phyloP scores from a whole-genome alignment of 2,329 filamentous ascomycete species.

The Periconia macrospinosa region DNA sequence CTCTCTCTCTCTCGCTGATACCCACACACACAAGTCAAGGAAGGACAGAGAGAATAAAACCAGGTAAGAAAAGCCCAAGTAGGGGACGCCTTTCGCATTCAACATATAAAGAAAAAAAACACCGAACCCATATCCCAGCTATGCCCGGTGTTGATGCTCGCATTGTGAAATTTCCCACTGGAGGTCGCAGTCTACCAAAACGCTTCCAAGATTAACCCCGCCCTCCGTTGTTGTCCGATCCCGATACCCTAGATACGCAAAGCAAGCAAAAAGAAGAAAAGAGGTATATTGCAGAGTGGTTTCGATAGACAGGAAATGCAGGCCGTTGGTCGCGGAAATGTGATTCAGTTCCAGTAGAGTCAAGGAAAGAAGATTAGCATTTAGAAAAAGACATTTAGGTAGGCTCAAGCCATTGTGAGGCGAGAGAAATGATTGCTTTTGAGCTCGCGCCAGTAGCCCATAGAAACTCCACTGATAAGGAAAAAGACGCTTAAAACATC shows the following conservation, averaged over 20 bases:
- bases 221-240: constrained; percentile 5
- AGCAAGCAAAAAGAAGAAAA: constrained; percentile 11
- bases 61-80: not conserved
- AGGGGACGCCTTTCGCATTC: not conserved
- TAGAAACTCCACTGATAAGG: not conserved
- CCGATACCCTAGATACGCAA: constrained; percentile 6
- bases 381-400: constrained; percentile 10
- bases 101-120: constrained; percentile 7
- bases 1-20: too few relatives aligned
- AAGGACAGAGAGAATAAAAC: not conserved
- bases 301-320: constrained; percentile 9
- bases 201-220: constrained; percentile 4
- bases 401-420: not conserved
- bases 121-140: constrained; percentile 30
- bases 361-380: constrained; percentile 6
- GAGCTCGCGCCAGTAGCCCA: constrained; percentile 3
- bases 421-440: constrained; percentile 14
- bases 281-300: constrained; percentile 38
- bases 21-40: too few relatives aligned
- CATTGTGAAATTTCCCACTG: constrained; percentile 8
- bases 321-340: constrained; percentile 18
- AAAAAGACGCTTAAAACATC: constrained; percentile 32
- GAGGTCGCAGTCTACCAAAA: constrained; percentile 23
- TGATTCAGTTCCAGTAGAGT: constrained; percentile 2
- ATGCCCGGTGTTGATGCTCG: constrained; percentile 23